Percentiles rank a stretch among this genome's conserved stretches.
phyloP scores from a whole-genome alignment of 1,284 basidiomycete genomes.

The Moesziomyces sp. region DNA sequence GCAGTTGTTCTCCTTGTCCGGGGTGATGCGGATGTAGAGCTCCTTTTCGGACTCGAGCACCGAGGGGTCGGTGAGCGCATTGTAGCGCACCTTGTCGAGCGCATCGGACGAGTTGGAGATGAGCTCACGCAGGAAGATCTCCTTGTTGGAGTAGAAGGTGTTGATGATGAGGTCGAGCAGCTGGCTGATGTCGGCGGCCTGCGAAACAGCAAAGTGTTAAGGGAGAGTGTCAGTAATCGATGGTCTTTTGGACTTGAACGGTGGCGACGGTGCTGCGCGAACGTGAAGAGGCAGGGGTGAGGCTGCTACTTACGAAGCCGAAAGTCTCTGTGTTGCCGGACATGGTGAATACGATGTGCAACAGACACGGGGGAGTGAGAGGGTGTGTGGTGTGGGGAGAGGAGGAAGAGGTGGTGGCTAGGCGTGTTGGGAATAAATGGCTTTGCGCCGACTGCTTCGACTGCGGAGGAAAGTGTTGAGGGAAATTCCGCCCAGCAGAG shows the following conservation, averaged over 20 bases:
- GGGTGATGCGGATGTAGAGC: conserved; percentile 68
- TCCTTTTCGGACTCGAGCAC: conserved; percentile 66
- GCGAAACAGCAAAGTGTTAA: background rate
- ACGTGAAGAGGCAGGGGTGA: no score
- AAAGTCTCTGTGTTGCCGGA: conserved; percentile 65
- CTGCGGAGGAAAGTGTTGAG: conserved; percentile 11
- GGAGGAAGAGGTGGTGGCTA: background rate
- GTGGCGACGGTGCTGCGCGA: background rate
- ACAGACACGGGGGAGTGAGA: conserved; percentile 1
- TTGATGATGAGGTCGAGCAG: conserved; percentile 68
- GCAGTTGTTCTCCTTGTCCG: conserved; percentile 92
- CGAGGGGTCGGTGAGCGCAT: conserved; percentile 65
- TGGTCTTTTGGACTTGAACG: no score
- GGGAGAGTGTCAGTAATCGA: conserved; percentile 10
- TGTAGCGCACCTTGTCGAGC: conserved; percentile 67
- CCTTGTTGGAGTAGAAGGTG: conserved; percentile 68
- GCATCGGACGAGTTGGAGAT: conserved; percentile 68
- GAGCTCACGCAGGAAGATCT: conserved; percentile 67
- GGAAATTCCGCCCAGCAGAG: conserved; percentile 8
- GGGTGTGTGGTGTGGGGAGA: conserved; percentile 13
- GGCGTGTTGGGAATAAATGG: conserved; percentile 32
- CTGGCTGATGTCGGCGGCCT: conserved; percentile 66
- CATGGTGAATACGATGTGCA: conserved; percentile 48
- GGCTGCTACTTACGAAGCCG: conserved; percentile 58
- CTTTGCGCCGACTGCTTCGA: conserved; percentile 15